Conservation (phyloP, 331 rosid species). For the Pyracantha coccinea region DNA sequence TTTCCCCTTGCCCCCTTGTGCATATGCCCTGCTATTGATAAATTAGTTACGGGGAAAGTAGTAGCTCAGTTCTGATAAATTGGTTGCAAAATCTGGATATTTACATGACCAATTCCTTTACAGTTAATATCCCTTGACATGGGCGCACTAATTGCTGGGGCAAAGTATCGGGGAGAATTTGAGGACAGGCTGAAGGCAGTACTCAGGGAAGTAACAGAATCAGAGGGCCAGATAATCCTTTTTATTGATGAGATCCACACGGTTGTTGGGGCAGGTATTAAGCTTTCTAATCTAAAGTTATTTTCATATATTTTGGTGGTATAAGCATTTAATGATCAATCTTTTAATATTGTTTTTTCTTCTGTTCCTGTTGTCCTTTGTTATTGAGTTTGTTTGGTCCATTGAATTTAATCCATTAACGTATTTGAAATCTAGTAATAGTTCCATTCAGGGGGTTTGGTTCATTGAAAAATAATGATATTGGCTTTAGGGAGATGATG, state of each 20-base stretch:
- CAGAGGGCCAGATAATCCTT: slow-evolving; percentile 89
- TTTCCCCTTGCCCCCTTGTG: background rate
- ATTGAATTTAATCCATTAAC: background rate
- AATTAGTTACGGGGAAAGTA: background rate
- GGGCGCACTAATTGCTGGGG: slow-evolving; percentile 99
- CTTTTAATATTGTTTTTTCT: background rate
- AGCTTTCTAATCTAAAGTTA: background rate
- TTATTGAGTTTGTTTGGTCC: background rate
- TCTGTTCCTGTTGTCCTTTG: background rate
- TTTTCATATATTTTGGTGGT: background rate
- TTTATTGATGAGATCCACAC: slow-evolving; percentile 30
- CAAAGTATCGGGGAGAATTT: slow-evolving; percentile 96
- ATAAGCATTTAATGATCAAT: background rate
- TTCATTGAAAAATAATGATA: background rate
- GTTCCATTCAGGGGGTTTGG: background rate
- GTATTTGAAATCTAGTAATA: no score
- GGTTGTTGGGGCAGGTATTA: slow-evolving; percentile 94
- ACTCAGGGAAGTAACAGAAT: slow-evolving; percentile 95
- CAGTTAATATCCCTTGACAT: slow-evolving; percentile 98
- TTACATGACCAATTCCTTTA: slow-evolving; percentile 8
- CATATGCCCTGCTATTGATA: background rate
- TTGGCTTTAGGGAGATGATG: slow-evolving; percentile 6
- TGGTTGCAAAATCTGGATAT: slow-evolving; percentile 8
- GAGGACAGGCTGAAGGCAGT: slow-evolving; percentile 99
- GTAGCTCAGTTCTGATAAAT: background rate